Evolutionary conservation across 2,329 filamentous ascomycete species (phyloP).

Genomic region (Claviceps sp.): DNA sequence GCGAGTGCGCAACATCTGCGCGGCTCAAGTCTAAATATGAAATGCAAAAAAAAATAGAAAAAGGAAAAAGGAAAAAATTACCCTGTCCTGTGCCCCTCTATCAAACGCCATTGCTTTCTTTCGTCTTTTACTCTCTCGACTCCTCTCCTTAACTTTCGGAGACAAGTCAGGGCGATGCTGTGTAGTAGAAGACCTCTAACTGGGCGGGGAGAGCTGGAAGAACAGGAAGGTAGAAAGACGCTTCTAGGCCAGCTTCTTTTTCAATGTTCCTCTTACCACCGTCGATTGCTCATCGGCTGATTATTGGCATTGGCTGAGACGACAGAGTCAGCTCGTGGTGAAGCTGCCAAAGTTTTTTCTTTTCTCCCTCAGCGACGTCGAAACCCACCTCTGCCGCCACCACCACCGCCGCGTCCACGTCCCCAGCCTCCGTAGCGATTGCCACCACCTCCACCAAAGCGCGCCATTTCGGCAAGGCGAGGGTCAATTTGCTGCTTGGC

Average conservation of each 20-base stretch:
- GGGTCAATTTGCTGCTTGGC: slow-evolving; percentile 98
- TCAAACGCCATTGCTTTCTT: slow-evolving; percentile 16
- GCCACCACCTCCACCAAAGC: slow-evolving; percentile 74
- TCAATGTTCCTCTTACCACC: slow-evolving; percentile 28
- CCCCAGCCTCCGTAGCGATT: slow-evolving; percentile 61
- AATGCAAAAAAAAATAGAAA: slow-evolving; percentile 1
- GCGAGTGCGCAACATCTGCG: slow-evolving; percentile 4
- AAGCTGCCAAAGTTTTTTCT: slow-evolving; percentile 13
- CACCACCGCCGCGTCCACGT: slow-evolving; percentile 38
- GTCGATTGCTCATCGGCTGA: slow-evolving; percentile 34
- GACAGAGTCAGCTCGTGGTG: slow-evolving; percentile 22
- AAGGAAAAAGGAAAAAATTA: slow-evolving; percentile 5
- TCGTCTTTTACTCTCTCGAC: background rate
- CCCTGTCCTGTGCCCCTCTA: slow-evolving; percentile 14
- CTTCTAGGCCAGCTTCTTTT: background rate
- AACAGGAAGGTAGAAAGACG: background rate
- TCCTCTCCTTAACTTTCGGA: background rate
- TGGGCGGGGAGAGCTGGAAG: too few species aligned
- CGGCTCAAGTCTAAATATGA: slow-evolving; percentile 10
- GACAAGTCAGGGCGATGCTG: background rate
- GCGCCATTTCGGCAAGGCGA: slow-evolving; percentile 86
- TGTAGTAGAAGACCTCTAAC: background rate
- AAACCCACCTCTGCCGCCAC: slow-evolving; percentile 32
- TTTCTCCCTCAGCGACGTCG: slow-evolving; percentile 17
- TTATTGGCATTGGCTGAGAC: slow-evolving; percentile 34